A percentile compares a stretch with the other conserved stretches of the same genome.
Conservation (phyloP, 2,329 filamentous ascomycete species). For the Curvularia sp. region DNA sequence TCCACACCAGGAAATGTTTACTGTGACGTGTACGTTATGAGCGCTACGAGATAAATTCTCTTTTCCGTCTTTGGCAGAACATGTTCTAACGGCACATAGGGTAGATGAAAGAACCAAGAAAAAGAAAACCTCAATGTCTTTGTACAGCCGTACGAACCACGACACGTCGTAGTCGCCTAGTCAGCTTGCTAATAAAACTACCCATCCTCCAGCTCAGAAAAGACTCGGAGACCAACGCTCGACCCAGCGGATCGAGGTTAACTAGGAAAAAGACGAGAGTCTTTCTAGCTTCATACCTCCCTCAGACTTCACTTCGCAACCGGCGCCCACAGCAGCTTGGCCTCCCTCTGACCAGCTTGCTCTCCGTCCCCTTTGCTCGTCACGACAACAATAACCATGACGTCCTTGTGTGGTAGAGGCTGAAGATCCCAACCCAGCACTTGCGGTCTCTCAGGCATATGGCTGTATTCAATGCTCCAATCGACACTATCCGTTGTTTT, state of each 20-base stretch:
- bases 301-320: background rate
- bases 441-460: constrained; percentile 12
- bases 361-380: constrained; percentile 8
- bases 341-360: constrained; percentile 10
- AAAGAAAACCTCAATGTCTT: background rate
- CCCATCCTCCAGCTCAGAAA: background rate
- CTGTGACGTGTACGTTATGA: background rate
- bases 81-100: background rate
- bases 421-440: constrained; percentile 37
- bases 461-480: constrained; percentile 20
- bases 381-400: constrained; percentile 34
- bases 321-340: constrained; percentile 5
- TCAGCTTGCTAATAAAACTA: background rate
- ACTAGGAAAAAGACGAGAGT: background rate
- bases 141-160: background rate
- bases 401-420: constrained; percentile 24
- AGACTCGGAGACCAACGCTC: background rate
- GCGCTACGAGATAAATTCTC: background rate
- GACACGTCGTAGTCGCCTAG: background rate
- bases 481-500: background rate
- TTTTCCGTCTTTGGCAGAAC: background rate
- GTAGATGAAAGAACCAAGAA: background rate
- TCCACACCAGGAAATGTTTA: background rate
- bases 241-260: background rate
- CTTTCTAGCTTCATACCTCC: background rate